Evolutionary conservation across 495 filamentous ascomycete genomes (phyloP).

Genomic region (Pseudevernia furfuracea): DNA sequence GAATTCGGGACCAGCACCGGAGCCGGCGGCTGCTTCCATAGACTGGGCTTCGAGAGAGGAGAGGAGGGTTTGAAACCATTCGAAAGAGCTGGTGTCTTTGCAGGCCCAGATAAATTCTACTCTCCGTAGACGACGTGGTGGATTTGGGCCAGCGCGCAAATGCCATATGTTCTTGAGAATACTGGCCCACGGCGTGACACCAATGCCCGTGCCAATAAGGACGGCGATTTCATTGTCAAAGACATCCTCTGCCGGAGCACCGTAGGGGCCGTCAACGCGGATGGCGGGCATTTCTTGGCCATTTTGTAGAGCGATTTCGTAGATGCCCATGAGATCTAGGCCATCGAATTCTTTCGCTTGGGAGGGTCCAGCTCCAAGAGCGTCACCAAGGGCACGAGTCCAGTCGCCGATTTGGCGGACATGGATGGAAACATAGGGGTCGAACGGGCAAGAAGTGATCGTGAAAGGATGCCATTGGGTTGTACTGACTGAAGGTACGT

Average conservation of each 20-base stretch:
- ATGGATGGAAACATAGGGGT: conserved; percentile 88
- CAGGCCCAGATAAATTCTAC: conserved; percentile 99
- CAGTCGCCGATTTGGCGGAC: conserved; percentile 96
- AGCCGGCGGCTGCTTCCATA: conserved; percentile 52
- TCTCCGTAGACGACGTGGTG: conserved; percentile 76
- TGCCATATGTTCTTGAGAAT: conserved; percentile 99
- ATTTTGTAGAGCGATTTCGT: conserved; percentile 93
- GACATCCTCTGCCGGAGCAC: conserved; percentile 90
- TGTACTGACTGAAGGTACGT: conserved; percentile 77
- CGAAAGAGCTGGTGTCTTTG: conserved; percentile 90
- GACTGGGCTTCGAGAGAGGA: conserved; percentile 86
- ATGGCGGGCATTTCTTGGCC: conserved; percentile 82
- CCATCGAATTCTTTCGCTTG: conserved; percentile 80
- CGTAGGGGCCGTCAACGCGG: conserved; percentile 92
- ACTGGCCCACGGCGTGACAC: conserved; percentile 93
- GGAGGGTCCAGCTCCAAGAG: conserved; percentile 81
- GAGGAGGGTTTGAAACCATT: conserved; percentile 96
- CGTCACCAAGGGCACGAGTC: conserved; percentile 77
- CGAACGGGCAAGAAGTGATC: conserved; percentile 96
- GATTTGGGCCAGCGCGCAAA: conserved; percentile 74
- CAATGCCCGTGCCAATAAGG: conserved; percentile 94
- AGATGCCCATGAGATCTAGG: conserved; percentile 92
- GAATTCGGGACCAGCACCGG: conserved; percentile 71
- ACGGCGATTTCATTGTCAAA: conserved; percentile 98
- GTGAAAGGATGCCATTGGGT: conserved; percentile 99